Evolutionary conservation across 768 basidiomycete species (phyloP).

Genomic region (Rhodotorula diobovata): DNA sequence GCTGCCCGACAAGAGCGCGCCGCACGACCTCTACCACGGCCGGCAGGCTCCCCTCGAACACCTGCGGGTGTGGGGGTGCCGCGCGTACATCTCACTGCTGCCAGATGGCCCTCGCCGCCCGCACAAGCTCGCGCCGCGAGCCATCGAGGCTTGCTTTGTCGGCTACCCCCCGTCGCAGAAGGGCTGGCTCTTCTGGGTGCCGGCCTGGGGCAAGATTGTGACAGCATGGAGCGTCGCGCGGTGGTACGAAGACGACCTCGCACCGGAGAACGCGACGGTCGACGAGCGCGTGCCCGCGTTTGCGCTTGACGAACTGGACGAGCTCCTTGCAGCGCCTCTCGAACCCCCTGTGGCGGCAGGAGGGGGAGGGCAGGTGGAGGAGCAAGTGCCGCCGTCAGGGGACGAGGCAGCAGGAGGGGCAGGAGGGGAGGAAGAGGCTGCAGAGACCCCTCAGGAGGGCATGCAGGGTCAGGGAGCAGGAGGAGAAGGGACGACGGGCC

Average conservation of each 20-base stretch:
- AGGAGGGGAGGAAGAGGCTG: too few relatives aligned
- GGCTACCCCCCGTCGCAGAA: slow-evolving; percentile 48
- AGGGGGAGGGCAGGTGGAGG: too few relatives aligned
- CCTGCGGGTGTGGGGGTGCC: slow-evolving; percentile 40
- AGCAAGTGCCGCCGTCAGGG: too few relatives aligned
- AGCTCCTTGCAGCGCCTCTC: too few relatives aligned
- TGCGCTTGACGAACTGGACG: too few relatives aligned
- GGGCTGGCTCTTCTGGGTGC: slow-evolving; percentile 49
- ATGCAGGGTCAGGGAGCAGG: too few relatives aligned
- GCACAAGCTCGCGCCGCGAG: slow-evolving; percentile 32
- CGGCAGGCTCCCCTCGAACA: slow-evolving; percentile 33
- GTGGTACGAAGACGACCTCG: background rate
- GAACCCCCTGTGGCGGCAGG: too few relatives aligned
- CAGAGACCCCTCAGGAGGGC: too few relatives aligned
- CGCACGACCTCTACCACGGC: slow-evolving; percentile 33
- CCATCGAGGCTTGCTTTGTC: slow-evolving; percentile 49
- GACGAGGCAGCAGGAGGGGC: too few relatives aligned
- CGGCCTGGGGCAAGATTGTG: slow-evolving; percentile 43
- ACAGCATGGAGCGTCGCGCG: background rate
- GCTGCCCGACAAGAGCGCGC: slow-evolving; percentile 15
- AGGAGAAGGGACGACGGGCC: too few relatives aligned
- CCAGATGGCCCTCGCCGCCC: background rate
- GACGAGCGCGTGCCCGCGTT: too few relatives aligned
- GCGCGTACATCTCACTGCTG: slow-evolving; percentile 36
- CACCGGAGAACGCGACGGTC: background rate